Conservation (phyloP, 805 yeast genomes). For the Candida methanosorbosa region DNA sequence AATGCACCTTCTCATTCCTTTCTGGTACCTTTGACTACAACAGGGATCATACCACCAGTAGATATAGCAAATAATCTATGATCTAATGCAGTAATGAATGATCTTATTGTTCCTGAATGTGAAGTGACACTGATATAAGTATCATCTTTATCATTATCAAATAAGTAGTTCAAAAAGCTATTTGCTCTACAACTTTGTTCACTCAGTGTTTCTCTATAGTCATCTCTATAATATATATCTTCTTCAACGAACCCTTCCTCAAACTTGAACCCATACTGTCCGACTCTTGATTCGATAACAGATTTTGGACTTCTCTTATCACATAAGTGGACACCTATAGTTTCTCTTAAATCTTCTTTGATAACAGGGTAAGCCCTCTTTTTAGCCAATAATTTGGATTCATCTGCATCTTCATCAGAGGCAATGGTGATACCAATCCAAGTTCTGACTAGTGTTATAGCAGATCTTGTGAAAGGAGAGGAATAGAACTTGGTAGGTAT, state of each 20-base stretch:
- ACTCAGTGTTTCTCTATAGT: constrained; percentile 37
- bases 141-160: constrained; percentile 24
- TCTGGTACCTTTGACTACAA: constrained; percentile 39
- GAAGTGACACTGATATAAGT: constrained; percentile 40
- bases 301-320: constrained; percentile 42
- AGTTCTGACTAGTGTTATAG: constrained; percentile 46
- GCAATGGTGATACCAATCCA: constrained; percentile 32
- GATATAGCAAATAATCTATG: constrained; percentile 52
- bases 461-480: constrained; percentile 58
- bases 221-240: constrained; percentile 36
- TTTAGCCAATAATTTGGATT: constrained; percentile 5
- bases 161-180: constrained; percentile 33
- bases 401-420: constrained; percentile 17
- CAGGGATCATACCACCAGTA: constrained; percentile 60
- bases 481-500: constrained; percentile 48
- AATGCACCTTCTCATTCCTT: no score
- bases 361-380: constrained; percentile 17
- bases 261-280: constrained; percentile 31
- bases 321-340: constrained; percentile 51
- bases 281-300: constrained; percentile 29
- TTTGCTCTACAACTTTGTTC: constrained; percentile 45
- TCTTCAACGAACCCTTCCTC: constrained; percentile 39
- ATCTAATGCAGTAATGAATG: constrained; percentile 38
- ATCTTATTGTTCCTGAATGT: constrained; percentile 53
- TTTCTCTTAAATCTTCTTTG: constrained; percentile 49